These are phyloP conservation scores for Lentinula guzmanii DNA, from an alignment of 768 basidiomycete genomes.

Conservation along the genomic window DNA sequence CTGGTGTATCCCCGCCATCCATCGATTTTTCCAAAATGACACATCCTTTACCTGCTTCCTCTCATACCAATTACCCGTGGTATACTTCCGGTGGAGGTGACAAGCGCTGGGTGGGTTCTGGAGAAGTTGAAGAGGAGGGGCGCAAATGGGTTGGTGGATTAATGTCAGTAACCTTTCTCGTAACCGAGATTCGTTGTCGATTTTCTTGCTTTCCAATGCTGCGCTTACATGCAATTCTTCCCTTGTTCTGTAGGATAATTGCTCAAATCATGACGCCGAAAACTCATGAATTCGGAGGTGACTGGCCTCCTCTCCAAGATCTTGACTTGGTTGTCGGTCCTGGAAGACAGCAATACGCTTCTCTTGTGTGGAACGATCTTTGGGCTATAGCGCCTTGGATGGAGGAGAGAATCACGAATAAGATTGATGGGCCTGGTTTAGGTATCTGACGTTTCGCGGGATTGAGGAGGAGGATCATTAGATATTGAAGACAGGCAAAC, in stretches of 20 bases:
- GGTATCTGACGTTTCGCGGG: conserved; percentile 30
- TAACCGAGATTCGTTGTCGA: too few species aligned
- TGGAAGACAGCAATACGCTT: conserved; percentile 57
- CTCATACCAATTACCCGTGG: conserved; percentile 64
- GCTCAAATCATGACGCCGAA: conserved; percentile 50
- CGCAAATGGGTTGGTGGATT: conserved; percentile 68
- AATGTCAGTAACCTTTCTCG: conserved; percentile 37
- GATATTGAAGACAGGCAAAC: neutral
- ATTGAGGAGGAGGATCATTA: too few species aligned
- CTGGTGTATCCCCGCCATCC: conserved; percentile 5
- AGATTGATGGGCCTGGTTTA: conserved; percentile 67
- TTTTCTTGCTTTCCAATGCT: neutral
- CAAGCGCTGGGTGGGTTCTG: conserved; percentile 51
- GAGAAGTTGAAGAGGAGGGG: conserved; percentile 51
- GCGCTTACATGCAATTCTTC: neutral
- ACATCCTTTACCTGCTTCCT: conserved; percentile 50
- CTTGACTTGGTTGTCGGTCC: conserved; percentile 40
- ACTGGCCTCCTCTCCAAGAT: conserved; percentile 35
- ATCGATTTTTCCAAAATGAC: conserved; percentile 35
- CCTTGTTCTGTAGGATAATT: conserved; percentile 41
- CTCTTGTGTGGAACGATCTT: conserved; percentile 66
- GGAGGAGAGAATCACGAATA: conserved; percentile 54
- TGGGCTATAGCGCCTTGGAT: conserved; percentile 77
- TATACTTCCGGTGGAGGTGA: conserved; percentile 68
- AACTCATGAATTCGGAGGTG: conserved; percentile 28